Evolutionary conservation across 106 monocot genomes (phyloP).

Genomic region (Iris macrosiphon): DNA sequence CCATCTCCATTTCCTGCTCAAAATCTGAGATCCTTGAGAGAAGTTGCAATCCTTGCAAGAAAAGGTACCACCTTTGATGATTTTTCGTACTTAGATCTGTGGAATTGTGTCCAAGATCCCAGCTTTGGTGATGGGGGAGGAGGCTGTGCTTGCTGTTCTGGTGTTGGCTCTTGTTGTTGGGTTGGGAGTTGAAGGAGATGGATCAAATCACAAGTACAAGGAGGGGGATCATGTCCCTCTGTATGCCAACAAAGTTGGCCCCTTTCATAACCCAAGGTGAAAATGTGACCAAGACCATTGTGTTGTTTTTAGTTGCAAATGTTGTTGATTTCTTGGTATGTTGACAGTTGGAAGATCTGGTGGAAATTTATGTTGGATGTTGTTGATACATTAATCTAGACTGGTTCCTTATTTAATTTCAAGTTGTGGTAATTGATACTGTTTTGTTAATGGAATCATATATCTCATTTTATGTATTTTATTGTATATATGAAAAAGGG

Average conservation of each 20-base stretch:
- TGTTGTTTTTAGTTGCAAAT: slow-evolving; percentile 1
- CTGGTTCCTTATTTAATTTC: too few species aligned
- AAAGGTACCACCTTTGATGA: slow-evolving; percentile 7
- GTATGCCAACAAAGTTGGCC: slow-evolving; percentile 49
- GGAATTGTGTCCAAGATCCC: neutral
- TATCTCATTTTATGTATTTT: too few species aligned
- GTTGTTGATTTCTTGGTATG: too few species aligned
- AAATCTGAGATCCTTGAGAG: too few species aligned
- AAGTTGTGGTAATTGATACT: too few species aligned
- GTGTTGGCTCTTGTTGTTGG: slow-evolving; percentile 7
- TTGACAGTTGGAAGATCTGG: too few species aligned
- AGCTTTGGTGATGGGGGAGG: slow-evolving; percentile 1
- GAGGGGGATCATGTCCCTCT: slow-evolving; percentile 34
- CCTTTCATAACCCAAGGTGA: slow-evolving; percentile 49
- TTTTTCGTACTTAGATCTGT: neutral
- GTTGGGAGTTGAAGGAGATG: slow-evolving; percentile 16
- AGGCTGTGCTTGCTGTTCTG: slow-evolving; percentile 10
- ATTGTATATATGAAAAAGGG: too few species aligned
- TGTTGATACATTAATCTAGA: too few species aligned
- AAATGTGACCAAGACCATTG: neutral
- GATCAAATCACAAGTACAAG: slow-evolving; percentile 35
- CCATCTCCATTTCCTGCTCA: too few species aligned
- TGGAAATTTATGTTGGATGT: too few species aligned
- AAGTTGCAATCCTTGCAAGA: too few species aligned
- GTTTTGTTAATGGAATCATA: too few species aligned